Evolutionary conservation across 2,329 filamentous ascomycete genomes (phyloP), one percentile per base, ranked within the genome.

Genomic region (Hirsutella minnesotensis): DNA sequence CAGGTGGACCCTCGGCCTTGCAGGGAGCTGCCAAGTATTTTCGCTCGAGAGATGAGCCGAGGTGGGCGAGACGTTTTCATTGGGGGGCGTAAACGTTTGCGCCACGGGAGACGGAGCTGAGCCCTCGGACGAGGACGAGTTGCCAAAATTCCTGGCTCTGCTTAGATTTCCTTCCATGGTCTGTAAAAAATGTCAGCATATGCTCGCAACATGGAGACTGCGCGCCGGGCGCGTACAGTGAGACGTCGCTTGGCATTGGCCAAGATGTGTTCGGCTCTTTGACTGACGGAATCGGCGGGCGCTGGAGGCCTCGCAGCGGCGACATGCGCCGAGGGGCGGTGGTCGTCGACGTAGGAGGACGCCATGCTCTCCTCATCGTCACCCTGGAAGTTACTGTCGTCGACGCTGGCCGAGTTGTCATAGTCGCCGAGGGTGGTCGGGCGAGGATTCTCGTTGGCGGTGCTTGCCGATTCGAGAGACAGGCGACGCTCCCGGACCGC

Each of bases 161-260:
- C 75, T 81, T 18, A 95, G 69, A 53, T 95, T 95, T 31, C 83
- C 87, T 63, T 95, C 90, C 88, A 95, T 95, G 27, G 86, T 84
- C 87, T 94, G 59, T 12, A 19, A 40, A 7, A 15, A 33, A 18
- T 5, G 22, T 24, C 24, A 40, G 38, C 19, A 13, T n/a, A n/a
- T n/a, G n/a, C n/a, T n/a, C n/a, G n/a, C n/a, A n/a, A n/a, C n/a
- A n/a, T n/a, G n/a, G n/a, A n/a, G n/a, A n/a, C n/a, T n/a, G n/a
- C n/a, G n/a, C n/a, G 13, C 15, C 7, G 19, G 19, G 5, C 31
- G 64, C 85, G 60, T 71, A 94, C 87, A 57, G 86, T 92, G 47
- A 96, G 70, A 52, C 88, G 75, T 59, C 80, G 82, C 66, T 95
- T 95, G 27, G 90, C 90, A 63, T 94, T 95, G 44, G 88, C 86